phyloP scores from a whole-genome alignment of 1,139 yeast genomes.

The Debaryomyces sp. region DNA sequence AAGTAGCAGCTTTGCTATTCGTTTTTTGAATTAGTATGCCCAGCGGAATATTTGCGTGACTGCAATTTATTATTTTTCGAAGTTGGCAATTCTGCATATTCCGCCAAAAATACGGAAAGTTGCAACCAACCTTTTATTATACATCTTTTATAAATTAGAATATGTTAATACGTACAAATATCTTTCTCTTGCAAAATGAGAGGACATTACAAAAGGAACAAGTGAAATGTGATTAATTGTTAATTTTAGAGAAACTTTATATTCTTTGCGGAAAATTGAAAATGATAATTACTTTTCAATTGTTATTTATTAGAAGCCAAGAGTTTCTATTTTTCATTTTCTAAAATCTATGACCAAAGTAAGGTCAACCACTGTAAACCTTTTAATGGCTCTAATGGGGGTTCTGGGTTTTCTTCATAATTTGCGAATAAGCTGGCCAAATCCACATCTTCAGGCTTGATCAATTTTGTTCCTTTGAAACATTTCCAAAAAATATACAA shows the following conservation, averaged over 20 bases:
- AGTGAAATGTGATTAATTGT: background rate
- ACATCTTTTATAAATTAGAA: background rate
- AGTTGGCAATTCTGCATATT: background rate
- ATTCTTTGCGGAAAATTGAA: background rate
- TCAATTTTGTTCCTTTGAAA: conserved; percentile 25
- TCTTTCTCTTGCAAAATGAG: background rate
- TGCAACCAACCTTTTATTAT: background rate
- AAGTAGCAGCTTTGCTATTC: background rate
- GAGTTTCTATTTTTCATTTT: background rate
- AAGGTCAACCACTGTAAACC: conserved; percentile 2
- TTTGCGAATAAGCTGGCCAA: conserved; percentile 35
- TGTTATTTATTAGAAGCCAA: background rate
- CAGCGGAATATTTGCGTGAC: background rate
- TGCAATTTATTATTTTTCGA: background rate
- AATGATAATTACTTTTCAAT: background rate
- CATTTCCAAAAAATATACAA: conserved; percentile 33
- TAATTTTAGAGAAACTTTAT: background rate
- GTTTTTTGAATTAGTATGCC: background rate
- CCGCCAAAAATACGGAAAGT: background rate
- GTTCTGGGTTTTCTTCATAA: conserved; percentile 42
- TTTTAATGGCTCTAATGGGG: conserved; percentile 18
- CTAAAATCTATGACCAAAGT: background rate
- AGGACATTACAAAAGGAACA: background rate
- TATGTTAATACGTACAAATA: background rate
- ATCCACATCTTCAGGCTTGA: conserved; percentile 34